Percentiles rank a stretch among this genome's conserved stretches.
These are phyloP conservation scores for Bisporella sp. DNA, from an alignment of 2,329 filamentous ascomycete species.

Conservation along the genomic window DNA sequence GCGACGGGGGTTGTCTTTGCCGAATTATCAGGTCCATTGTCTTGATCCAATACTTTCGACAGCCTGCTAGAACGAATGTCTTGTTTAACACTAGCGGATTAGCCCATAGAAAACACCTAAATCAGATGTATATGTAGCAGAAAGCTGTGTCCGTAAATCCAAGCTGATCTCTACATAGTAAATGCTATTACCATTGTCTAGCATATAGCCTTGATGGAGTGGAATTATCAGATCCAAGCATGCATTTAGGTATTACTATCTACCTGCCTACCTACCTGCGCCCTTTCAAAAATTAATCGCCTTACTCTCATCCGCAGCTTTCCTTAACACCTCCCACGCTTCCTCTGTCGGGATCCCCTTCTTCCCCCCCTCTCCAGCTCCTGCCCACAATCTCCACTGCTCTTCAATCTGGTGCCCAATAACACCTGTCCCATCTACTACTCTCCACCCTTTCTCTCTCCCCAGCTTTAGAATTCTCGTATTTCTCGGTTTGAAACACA, in stretches of 20 bases:
- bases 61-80: background rate
- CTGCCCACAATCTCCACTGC: slow-evolving; percentile 33
- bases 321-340: slow-evolving; percentile 27
- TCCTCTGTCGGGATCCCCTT: slow-evolving; percentile 21
- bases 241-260: background rate
- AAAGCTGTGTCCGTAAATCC: background rate
- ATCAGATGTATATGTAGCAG: background rate
- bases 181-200: background rate
- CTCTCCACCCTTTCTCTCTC: slow-evolving; percentile 42
- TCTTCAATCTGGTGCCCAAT: slow-evolving; percentile 35
- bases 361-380: slow-evolving; percentile 21
- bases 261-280: background rate
- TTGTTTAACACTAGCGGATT: background rate
- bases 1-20: background rate
- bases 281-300: slow-evolving; percentile 26
- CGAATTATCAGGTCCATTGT: background rate
- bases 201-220: background rate
- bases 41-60: background rate
- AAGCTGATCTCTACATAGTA: background rate
- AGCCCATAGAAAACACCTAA: background rate
- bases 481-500: slow-evolving; percentile 73
- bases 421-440: slow-evolving; percentile 33
- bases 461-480: slow-evolving; percentile 60
- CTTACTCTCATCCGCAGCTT: slow-evolving; percentile 27
- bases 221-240: background rate